Evolutionary conservation across 805 yeast species (phyloP).

Genomic region (Wickerhamiella galacta): DNA sequence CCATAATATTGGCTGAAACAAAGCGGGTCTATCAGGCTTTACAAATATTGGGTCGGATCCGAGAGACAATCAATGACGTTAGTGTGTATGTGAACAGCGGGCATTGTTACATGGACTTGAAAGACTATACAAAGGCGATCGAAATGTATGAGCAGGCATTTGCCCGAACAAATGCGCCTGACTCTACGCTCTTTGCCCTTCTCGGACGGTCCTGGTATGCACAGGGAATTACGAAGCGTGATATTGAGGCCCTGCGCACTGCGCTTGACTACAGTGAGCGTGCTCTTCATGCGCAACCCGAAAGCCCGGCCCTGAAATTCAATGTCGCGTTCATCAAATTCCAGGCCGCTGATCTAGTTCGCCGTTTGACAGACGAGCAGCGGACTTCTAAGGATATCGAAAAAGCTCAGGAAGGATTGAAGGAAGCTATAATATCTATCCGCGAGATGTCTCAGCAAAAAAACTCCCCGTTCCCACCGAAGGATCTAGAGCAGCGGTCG

Average conservation of each 20-base stretch:
- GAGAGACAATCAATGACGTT: conserved; percentile 77
- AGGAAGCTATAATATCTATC: conserved; percentile 43
- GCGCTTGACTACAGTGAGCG: conserved; percentile 46
- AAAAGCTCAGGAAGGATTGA: conserved; percentile 37
- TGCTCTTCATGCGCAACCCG: conserved; percentile 31
- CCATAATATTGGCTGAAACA: conserved; percentile 79
- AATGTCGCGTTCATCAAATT: conserved; percentile 73
- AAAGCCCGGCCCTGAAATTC: conserved; percentile 39
- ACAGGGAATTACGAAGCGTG: conserved; percentile 56
- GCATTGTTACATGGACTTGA: conserved; percentile 68
- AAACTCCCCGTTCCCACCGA: conserved; percentile 61
- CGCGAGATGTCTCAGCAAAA: conserved; percentile 40
- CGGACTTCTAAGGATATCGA: conserved; percentile 50
- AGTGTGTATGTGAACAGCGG: conserved; percentile 76
- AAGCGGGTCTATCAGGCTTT: conserved; percentile 53
- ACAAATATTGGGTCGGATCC: conserved; percentile 70
- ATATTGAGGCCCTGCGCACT: conserved; percentile 38
- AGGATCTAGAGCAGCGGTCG: conserved; percentile 75
- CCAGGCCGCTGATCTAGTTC: conserved; percentile 70
- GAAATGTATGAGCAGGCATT: conserved; percentile 75
- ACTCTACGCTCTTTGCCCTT: conserved; percentile 48
- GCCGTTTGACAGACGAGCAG: conserved; percentile 40
- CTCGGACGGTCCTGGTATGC: conserved; percentile 81
- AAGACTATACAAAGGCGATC: conserved; percentile 70
- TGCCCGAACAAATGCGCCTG: conserved; percentile 41